Conservation (phyloP, 352 stramenopile species). For the Pythium periplocum region DNA sequence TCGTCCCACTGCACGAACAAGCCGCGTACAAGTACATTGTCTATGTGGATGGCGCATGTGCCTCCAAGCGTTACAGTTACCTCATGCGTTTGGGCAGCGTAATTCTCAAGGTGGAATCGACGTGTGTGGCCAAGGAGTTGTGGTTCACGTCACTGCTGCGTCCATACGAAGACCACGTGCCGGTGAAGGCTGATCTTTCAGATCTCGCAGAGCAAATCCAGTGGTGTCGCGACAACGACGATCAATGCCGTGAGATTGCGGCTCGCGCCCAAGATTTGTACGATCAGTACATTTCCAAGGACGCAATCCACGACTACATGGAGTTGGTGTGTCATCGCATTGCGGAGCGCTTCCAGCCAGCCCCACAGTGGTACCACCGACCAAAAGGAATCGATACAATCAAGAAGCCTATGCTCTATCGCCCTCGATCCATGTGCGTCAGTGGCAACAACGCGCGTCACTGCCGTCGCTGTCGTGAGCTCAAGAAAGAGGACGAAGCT, state of each 20-base stretch:
- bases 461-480: constrained; percentile 66
- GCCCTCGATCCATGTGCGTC: constrained; percentile 50
- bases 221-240: constrained; percentile 97
- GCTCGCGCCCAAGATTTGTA: constrained; percentile 93
- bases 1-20: constrained; percentile 98
- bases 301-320: constrained; percentile 96
- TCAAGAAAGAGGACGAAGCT: constrained; percentile 48
- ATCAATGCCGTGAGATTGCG: constrained; percentile 94
- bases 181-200: constrained; percentile 94
- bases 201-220: constrained; percentile 98
- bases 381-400: constrained; percentile 46
- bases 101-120: constrained; percentile 94
- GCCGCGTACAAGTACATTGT: constrained; percentile 97
- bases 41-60: constrained; percentile 97
- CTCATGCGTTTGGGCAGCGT: constrained; percentile 98
- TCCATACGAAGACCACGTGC: constrained; percentile 97
- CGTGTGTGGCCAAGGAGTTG: constrained; percentile 95
- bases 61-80: constrained; percentile 97
- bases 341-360: constrained; percentile 79
- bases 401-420: constrained; percentile 54
- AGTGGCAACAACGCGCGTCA: constrained; percentile 44
- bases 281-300: constrained; percentile 88
- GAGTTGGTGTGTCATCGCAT: constrained; percentile 94
- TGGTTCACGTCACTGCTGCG: constrained; percentile 96
- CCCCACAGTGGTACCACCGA: constrained; percentile 59